phyloP scores from a whole-genome alignment of 2,329 filamentous ascomycete genomes.

The Cordyceps fumosorosea region DNA sequence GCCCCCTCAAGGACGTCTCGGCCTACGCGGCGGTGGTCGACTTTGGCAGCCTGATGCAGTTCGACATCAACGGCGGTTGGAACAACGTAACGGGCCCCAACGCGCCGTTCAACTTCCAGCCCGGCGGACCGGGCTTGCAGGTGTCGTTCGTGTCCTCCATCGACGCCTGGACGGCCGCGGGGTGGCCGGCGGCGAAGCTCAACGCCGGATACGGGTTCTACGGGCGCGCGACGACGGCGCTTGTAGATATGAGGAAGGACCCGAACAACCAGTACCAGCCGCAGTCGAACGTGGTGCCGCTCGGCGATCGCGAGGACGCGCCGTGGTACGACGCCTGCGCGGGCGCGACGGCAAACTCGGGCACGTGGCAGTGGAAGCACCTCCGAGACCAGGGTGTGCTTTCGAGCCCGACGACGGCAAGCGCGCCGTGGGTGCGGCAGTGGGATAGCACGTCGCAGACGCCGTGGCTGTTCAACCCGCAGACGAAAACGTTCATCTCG shows the following conservation, averaged over 20 bases:
- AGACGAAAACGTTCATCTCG: conserved; percentile 12
- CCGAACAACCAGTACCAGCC: conserved; percentile 8
- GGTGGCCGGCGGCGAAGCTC: conserved; percentile 11
- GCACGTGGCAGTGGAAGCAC: conserved; percentile 13
- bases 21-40: conserved; percentile 3
- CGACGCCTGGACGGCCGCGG: conserved; percentile 9
- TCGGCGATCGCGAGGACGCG: not conserved
- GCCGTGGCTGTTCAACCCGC: conserved; percentile 14
- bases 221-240: conserved; percentile 7
- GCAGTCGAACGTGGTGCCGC: conserved; percentile 1
- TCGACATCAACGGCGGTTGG: conserved; percentile 14
- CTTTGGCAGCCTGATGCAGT: conserved; percentile 12
- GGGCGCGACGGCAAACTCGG: not conserved
- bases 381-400: conserved; percentile 6
- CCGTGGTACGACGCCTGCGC: not conserved
- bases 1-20: conserved; percentile 3
- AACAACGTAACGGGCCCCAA: conserved; percentile 2
- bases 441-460: conserved; percentile 11
- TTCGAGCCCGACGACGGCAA: not conserved
- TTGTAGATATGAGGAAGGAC: not conserved
- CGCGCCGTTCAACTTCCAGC: conserved; percentile 12
- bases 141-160: conserved; percentile 9
- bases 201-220: conserved; percentile 12
- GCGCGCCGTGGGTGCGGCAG: conserved; percentile 12
- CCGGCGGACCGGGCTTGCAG: not conserved